A percentile compares a stretch with the other conserved stretches of the same genome.
Evolutionary conservation across 352 stramenopile species (phyloP).

Genomic region (Globisporangium rhizosaccharum): DNA sequence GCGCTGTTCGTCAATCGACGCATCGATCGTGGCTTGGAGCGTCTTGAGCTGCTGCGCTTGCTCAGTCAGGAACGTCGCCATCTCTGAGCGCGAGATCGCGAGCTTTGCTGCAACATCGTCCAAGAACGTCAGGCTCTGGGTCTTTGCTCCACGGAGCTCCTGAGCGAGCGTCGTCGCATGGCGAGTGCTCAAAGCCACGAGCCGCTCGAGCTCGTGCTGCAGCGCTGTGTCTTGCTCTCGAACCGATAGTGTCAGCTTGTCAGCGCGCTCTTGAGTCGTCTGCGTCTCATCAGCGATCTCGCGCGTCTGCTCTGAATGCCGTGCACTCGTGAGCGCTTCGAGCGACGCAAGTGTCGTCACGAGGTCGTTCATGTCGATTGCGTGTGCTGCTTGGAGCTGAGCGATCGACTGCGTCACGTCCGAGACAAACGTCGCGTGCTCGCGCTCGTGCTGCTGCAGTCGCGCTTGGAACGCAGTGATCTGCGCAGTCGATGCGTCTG

Average conservation of each 20-base stretch:
- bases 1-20: slow-evolving; percentile 36
- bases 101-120: slow-evolving; percentile 25
- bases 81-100: slow-evolving; percentile 24
- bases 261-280: slow-evolving; percentile 16
- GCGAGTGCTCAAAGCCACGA: slow-evolving; percentile 27
- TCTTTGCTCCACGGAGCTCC: slow-evolving; percentile 27
- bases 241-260: slow-evolving; percentile 19
- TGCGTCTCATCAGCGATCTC: slow-evolving; percentile 15
- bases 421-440: slow-evolving; percentile 36
- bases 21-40: slow-evolving; percentile 37
- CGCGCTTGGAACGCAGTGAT: slow-evolving; percentile 41
- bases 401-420: slow-evolving; percentile 39
- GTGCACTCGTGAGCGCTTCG: slow-evolving; percentile 19
- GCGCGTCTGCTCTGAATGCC: slow-evolving; percentile 15
- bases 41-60: slow-evolving; percentile 27
- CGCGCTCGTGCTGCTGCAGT: slow-evolving; percentile 42
- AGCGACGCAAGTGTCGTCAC: slow-evolving; percentile 25
- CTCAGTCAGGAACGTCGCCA: slow-evolving; percentile 31
- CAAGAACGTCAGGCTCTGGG: slow-evolving; percentile 22
- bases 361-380: slow-evolving; percentile 35
- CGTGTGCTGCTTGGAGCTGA: slow-evolving; percentile 42
- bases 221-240: slow-evolving; percentile 22
- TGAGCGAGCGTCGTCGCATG: slow-evolving; percentile 24
- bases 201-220: slow-evolving; percentile 25
- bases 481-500: slow-evolving; percentile 31